Evolutionary conservation across 371 early-diverging fungal genomes (phyloP).

Genomic region (Actinomortierella wolfii): DNA sequence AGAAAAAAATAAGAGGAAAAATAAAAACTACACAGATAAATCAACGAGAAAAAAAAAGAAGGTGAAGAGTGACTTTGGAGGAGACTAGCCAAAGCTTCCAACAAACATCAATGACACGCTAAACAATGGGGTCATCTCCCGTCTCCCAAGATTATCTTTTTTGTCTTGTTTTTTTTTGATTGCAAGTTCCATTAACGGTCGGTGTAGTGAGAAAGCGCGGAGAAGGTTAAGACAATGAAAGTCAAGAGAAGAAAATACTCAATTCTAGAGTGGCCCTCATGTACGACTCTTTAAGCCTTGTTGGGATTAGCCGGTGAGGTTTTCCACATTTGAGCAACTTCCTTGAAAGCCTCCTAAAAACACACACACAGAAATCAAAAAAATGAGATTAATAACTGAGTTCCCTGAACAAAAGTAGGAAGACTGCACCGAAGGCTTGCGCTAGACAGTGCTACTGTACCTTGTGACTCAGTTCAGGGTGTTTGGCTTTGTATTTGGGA

Average conservation of each 20-base stretch:
- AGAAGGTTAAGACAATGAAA: neutral
- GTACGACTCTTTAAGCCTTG: neutral
- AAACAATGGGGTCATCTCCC: neutral
- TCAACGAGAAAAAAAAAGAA: neutral
- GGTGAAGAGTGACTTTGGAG: neutral
- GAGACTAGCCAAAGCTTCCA: neutral
- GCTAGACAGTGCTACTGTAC: conserved; percentile 31
- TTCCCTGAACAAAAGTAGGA: neutral
- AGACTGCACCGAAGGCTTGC: neutral
- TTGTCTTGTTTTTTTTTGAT: neutral
- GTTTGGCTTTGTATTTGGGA: conserved; percentile 62
- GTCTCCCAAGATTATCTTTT: neutral
- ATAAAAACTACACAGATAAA: neutral
- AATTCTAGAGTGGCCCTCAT: no score
- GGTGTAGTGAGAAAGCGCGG: neutral
- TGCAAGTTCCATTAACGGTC: neutral
- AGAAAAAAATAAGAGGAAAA: neutral
- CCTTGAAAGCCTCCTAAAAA: conserved; percentile 31
- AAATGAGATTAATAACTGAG: neutral
- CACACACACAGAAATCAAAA: neutral
- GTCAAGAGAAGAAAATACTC: neutral
- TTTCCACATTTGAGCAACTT: conserved; percentile 43
- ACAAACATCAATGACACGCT: neutral
- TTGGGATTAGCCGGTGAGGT: conserved; percentile 32
- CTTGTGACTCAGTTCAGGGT: conserved; percentile 65